Evolutionary conservation across 2,329 filamentous ascomycete species (phyloP).

Genomic region (Colletotrichum sojae): DNA sequence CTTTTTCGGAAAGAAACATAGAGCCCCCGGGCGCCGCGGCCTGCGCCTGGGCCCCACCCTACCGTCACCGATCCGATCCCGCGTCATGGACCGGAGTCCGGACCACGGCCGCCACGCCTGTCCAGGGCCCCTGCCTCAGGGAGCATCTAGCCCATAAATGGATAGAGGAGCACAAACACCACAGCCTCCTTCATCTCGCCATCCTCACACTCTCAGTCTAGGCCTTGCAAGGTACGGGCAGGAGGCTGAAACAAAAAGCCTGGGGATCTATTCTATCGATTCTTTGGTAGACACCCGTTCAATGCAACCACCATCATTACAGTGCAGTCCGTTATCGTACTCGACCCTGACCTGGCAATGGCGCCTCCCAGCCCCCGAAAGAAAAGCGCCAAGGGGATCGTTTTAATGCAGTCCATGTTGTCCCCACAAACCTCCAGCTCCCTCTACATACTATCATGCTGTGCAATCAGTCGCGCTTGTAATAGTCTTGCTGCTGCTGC

Average conservation of each 20-base stretch:
- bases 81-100: no score
- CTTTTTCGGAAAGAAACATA: no score
- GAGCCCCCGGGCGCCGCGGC: no score
- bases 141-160: slow-evolving; percentile 4
- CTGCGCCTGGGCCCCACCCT: no score
- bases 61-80: no score
- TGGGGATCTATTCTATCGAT: no score
- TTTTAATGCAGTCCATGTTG: background rate
- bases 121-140: background rate
- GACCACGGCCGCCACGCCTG: no score
- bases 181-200: slow-evolving; percentile 22
- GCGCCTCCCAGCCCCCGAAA: background rate
- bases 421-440: background rate
- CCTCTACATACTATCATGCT: background rate
- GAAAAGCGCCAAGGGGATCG: slow-evolving; percentile 17
- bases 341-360: background rate
- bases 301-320: no score
- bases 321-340: background rate
- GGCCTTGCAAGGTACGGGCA: background rate
- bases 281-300: no score
- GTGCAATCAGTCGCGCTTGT: slow-evolving; percentile 46
- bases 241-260: no score
- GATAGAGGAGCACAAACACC: slow-evolving; percentile 20
- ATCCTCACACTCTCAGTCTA: background rate
- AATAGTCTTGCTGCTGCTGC: slow-evolving; percentile 66